phyloP scores from a whole-genome alignment of 1,139 yeast species.

The Suhomyces chickasaworum region DNA sequence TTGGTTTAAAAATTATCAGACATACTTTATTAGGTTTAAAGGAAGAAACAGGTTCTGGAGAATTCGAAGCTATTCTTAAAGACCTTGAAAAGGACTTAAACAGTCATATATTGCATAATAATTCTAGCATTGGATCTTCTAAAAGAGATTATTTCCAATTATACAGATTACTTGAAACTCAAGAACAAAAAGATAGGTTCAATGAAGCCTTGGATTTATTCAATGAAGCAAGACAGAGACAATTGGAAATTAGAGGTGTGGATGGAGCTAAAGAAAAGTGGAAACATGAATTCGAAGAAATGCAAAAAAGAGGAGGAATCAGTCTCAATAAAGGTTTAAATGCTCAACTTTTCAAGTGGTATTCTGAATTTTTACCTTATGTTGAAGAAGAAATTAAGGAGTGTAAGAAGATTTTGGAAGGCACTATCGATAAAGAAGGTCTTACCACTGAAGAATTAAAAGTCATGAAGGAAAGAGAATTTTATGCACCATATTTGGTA shows the following conservation, averaged over 20 bases:
- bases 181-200: conserved; percentile 57
- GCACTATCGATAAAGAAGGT: conserved; percentile 20
- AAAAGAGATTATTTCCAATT: conserved; percentile 67
- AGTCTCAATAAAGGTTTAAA: conserved; percentile 63
- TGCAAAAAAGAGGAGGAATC: conserved; percentile 63
- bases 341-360: conserved; percentile 79
- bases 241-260: conserved; percentile 74
- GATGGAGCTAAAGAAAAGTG: conserved; percentile 88
- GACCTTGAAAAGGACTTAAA: conserved; percentile 33
- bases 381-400: conserved; percentile 64
- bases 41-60: conserved; percentile 24
- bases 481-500: conserved; percentile 77
- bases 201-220: conserved; percentile 66
- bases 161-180: conserved; percentile 51
- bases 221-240: conserved; percentile 74
- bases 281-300: conserved; percentile 78
- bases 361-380: conserved; percentile 65
- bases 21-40: conserved; percentile 73
- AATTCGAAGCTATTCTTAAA: conserved; percentile 36
- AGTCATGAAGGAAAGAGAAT: conserved; percentile 53
- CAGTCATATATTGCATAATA: conserved; percentile 24
- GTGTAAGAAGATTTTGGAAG: conserved; percentile 38
- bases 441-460: conserved; percentile 31
- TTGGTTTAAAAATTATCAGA: conserved; percentile 79
- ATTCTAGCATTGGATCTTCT: conserved; percentile 22